Base-by-base conservation (phyloP, 2,329 filamentous ascomycete genomes). In the Fusarium anthophilum region DNA sequence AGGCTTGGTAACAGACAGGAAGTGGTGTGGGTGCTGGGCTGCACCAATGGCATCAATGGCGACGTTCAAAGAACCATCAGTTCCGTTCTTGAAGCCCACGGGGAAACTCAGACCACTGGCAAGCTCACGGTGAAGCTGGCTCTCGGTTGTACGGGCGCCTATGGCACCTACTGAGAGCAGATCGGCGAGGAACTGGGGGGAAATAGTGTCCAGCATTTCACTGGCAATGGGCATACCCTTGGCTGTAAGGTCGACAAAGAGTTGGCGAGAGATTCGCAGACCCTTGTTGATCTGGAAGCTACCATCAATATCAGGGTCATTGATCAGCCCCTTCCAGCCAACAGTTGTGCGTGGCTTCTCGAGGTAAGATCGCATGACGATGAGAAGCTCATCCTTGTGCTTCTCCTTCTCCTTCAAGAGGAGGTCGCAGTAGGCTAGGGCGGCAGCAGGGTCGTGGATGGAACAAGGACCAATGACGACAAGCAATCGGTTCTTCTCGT, bases 241-340 rank as follows among this genome's bases (percentile, higher is more conserved):
- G 82, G 90, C 88, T 1, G 96, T 98, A 77, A 99, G 87, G 82
- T 98, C 95, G 72, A 97, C 92, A 84, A 98, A 98, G 81, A 99
- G 89, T 84, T 98, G 92, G 77, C 96, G 90, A 63, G 94, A 94
- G 63, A 95, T 87, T 57, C 94, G 91, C 80, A 99, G 85, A 26
- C 96, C 96, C 88, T 98, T 98, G 89, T 98, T 98, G 86, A 99
- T 98, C 86, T 98, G 92, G 92, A 98, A 98, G 84, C 93, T 96
- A 83, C 98, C 96, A 84, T 98, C 95, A 81, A 99, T 97, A 80
- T 98, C 96, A 5, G 96, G 96, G 84, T 99, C 96, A 83, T 99
- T 98, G 86, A 99, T 97, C 78, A 99, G 87, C 56, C 96, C 96
- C 87, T 99, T 99, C 96, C 96, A 99, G 77, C 96, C 96, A 35